Percentiles rank a stretch among this genome's conserved stretches.
Evolutionary conservation across 164 flowering plant species (phyloP).

Genomic region (Vitis amurensis): DNA sequence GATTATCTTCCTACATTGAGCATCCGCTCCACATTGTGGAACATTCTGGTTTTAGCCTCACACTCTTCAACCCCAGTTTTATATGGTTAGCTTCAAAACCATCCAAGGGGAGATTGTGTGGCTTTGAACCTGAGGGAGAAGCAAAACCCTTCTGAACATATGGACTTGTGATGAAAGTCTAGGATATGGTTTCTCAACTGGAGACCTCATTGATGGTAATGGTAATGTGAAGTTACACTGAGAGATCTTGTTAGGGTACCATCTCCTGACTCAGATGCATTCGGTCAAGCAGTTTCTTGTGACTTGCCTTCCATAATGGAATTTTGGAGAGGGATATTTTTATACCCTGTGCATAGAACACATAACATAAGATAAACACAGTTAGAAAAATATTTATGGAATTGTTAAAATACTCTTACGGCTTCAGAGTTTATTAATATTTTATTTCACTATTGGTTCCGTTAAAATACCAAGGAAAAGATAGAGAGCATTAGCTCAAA

Average conservation of each 20-base stretch:
- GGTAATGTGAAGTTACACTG: constrained; percentile 41
- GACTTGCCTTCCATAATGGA: constrained; percentile 69
- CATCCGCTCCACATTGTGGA: constrained; percentile 75
- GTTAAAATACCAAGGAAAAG: too few species aligned
- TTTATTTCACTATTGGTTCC: too few species aligned
- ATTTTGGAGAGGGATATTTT: constrained; percentile 47
- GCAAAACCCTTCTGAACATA: constrained; percentile 56
- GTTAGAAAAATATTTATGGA: too few species aligned
- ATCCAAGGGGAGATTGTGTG: constrained; percentile 55
- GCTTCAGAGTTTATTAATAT: too few species aligned
- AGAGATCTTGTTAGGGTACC: constrained; percentile 48
- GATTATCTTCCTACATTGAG: constrained; percentile 75
- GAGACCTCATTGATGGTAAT: constrained; percentile 58
- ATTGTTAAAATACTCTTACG: too few species aligned
- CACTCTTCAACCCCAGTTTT: constrained; percentile 63
- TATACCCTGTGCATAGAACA: too few species aligned
- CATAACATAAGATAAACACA: too few species aligned
- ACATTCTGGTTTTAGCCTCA: constrained; percentile 53
- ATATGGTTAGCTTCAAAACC: constrained; percentile 44
- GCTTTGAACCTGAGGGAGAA: constrained; percentile 52
- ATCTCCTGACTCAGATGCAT: constrained; percentile 58
- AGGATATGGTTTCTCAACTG: constrained; percentile 59
- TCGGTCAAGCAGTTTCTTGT: constrained; percentile 48
- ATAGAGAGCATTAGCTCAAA: too few species aligned
- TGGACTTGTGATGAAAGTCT: constrained; percentile 55